Percentiles rank a stretch among this genome's conserved stretches.
phyloP scores from a whole-genome alignment of 225 moss, liverwort and hornwort species.

The Lunularia cruciata region DNA sequence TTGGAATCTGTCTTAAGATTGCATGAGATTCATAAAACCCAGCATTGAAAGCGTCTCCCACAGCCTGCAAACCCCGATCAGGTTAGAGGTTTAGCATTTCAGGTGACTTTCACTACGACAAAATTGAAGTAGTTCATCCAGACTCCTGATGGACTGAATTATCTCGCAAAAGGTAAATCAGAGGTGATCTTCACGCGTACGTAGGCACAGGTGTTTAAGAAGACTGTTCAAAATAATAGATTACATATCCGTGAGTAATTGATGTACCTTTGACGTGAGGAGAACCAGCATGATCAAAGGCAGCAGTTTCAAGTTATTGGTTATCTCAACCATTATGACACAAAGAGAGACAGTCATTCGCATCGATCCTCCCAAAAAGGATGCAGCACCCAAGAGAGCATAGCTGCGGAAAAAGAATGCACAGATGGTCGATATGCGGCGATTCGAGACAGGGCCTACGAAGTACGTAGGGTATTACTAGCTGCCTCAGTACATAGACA shows the following conservation, averaged over 20 bases:
- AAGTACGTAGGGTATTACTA: not conserved
- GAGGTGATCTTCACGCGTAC: too few relatives aligned
- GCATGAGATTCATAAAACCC: conserved; percentile 99
- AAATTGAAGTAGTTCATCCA: too few relatives aligned
- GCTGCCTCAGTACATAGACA: too few relatives aligned
- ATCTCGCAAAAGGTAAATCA: too few relatives aligned
- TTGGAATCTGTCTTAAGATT: conserved; percentile 73
- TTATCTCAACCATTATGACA: conserved; percentile 99
- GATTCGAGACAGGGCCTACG: too few relatives aligned
- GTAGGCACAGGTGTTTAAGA: too few relatives aligned
- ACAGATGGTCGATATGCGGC: too few relatives aligned
- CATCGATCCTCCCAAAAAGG: conserved; percentile 99
- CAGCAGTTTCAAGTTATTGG: conserved; percentile 94
- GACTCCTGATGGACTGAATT: too few relatives aligned
- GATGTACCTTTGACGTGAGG: conserved; percentile 85
- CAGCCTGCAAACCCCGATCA: conserved; percentile 58
- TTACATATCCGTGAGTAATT: not conserved
- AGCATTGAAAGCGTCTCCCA: conserved; percentile 97
- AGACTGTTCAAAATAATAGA: too few relatives aligned
- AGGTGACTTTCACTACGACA: not conserved
- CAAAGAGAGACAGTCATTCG: conserved; percentile 99
- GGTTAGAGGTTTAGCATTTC: not conserved
- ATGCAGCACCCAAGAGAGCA: conserved; percentile 97
- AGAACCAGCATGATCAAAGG: conserved; percentile 98
- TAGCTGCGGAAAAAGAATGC: conserved; percentile 60